Percentiles rank a stretch among this genome's conserved stretches.
These are phyloP conservation scores for Paspalum notatum DNA, from an alignment of 176 grass and related monocot species.

Conservation along the genomic window DNA sequence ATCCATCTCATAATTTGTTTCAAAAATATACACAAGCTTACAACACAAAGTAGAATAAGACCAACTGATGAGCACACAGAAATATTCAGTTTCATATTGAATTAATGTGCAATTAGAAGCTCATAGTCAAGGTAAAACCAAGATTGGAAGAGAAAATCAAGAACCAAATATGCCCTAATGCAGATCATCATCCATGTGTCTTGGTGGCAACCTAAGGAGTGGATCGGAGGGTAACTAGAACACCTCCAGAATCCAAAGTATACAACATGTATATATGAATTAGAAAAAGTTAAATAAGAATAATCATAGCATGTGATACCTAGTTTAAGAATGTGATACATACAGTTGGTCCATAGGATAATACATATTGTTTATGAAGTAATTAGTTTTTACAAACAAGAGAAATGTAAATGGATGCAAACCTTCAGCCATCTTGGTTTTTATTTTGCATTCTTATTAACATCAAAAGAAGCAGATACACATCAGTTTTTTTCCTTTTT, in stretches of 20 bases:
- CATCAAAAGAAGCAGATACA: neutral
- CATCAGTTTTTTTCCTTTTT: neutral
- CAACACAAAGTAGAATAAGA: slow-evolving; percentile 10
- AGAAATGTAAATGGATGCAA: slow-evolving; percentile 6
- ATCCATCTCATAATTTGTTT: neutral
- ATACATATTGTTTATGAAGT: neutral
- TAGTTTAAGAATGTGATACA: slow-evolving; percentile 9
- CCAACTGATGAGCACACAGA: neutral
- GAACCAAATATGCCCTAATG: neutral
- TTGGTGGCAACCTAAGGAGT: neutral
- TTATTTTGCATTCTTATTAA: neutral
- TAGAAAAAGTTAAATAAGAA: neutral
- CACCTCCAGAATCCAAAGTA: neutral
- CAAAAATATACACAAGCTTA: neutral
- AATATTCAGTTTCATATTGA: neutral
- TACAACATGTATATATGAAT: neutral
- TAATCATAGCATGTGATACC: neutral
- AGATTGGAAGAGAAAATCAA: neutral
- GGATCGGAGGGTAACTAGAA: neutral
- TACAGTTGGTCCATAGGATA: slow-evolving; percentile 1
- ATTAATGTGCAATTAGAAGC: slow-evolving; percentile 9
- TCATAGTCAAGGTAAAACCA: slow-evolving; percentile 21
- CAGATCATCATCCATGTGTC: neutral
- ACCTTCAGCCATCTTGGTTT: neutral
- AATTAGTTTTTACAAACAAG: slow-evolving; percentile 21